Conservation (phyloP, 2,329 filamentous ascomycete species). For the Sclerotinia spermophila region DNA sequence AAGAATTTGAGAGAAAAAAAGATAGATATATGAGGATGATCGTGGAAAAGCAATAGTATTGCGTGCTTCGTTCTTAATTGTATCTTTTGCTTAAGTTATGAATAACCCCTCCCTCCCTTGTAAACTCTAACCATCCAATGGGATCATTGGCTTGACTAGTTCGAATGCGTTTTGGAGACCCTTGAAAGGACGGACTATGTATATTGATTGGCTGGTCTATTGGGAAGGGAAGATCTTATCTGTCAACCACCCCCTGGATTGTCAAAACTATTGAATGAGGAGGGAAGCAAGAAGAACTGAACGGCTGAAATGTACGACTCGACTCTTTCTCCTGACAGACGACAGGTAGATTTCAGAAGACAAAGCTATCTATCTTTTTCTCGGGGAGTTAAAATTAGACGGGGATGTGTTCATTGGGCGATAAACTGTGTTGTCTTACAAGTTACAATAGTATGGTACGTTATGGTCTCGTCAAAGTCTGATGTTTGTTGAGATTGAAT, state of each 20-base stretch:
- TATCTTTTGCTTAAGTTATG: not conserved
- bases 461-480: not conserved
- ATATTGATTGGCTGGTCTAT: not conserved
- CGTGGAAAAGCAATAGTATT: not conserved
- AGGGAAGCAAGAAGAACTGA: not conserved
- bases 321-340: not conserved
- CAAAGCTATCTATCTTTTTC: not conserved
- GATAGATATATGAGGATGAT: not conserved
- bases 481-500: not conserved
- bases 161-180: not conserved
- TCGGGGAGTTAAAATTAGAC: no score
- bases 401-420: no score
- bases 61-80: constrained; percentile 3
- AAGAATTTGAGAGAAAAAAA: not conserved
- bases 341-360: not conserved
- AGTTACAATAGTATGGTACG: not conserved
- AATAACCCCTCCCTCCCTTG: not conserved
- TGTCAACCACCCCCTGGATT: not conserved
- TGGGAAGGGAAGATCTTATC: not conserved
- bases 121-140: constrained; percentile 9
- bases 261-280: not conserved
- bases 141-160: not conserved
- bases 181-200: constrained; percentile 4
- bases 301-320: not conserved
- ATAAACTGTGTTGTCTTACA: not conserved